Base-by-base conservation (phyloP, 768 basidiomycete genomes). In the Russula compacta region DNA sequence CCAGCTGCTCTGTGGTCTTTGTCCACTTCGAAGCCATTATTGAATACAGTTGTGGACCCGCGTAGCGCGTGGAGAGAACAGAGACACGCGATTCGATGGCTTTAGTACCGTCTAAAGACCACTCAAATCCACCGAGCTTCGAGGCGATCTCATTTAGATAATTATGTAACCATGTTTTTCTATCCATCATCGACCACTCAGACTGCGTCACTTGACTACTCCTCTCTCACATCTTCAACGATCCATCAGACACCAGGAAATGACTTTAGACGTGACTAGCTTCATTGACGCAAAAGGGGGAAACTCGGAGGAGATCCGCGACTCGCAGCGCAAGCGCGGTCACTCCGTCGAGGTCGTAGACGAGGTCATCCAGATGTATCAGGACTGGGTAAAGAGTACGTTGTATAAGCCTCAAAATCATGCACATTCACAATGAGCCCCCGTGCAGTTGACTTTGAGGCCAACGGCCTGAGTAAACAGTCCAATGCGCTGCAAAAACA, bases 351-450 rank as follows among this genome's bases (percentile, higher is more conserved):
- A 94, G 72, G 72, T 97, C 66, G 95, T 98, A 15, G 94, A 98
- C 73, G 92, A 98, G 72, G 83, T 98, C 60, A 85, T 98, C 61
- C 83, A 83, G 69, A 85, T 95, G 84, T 97, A 98, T 69, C 74
- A 81, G 10, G 89, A 93, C 67, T 98, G 95, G 93, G 92, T 92
- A 55, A 90, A 92, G 74, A 85, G 97, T 97, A 71, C 71, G 91
- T 83, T 33, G 19, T 5, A 40, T 6, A 17, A 7, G 21, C 17
- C 4, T 39, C 15, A 24, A 29, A 4, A 10, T 15, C 36, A n/a
- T 51, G 12, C 14, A 24, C 14, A 14, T 21, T 52, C 51, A 43
- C 36, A 9, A 43, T 6, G 4, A 17, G 6, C 6, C 15, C 14
- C 2, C 21, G 19, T 15, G n/a, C 68, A 98, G 95, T 88, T 81